phyloP scores from a whole-genome alignment of 139 green algal species.

The Chlamydomonas sp. region DNA sequence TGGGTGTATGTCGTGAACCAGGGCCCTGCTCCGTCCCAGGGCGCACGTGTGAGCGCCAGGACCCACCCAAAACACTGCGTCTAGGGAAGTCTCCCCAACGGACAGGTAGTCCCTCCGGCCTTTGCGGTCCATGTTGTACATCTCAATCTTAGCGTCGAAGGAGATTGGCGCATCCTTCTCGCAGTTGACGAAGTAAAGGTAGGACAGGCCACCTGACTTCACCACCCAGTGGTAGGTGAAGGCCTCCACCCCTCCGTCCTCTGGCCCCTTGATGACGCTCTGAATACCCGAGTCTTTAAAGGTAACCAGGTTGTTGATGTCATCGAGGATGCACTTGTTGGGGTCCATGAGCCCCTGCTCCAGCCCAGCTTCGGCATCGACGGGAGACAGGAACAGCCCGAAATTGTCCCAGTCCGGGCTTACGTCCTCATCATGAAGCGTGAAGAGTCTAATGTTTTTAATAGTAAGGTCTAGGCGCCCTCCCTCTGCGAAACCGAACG shows the following conservation, averaged over 20 bases:
- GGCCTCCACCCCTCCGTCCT: not conserved
- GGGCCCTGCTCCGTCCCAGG: not conserved
- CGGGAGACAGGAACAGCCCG: slow-evolving; percentile 61
- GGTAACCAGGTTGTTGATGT: slow-evolving; percentile 48
- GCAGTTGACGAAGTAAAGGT: slow-evolving; percentile 94
- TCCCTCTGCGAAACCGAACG: slow-evolving; percentile 73
- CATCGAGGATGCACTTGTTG: slow-evolving; percentile 52
- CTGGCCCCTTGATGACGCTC: slow-evolving; percentile 10
- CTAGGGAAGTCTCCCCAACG: slow-evolving; percentile 88
- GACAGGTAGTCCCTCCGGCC: slow-evolving; percentile 88
- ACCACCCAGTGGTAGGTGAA: slow-evolving; percentile 54
- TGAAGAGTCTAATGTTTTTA: slow-evolving; percentile 34
- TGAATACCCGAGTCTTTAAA: slow-evolving; percentile 58
- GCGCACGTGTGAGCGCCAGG: not conserved
- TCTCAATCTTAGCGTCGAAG: slow-evolving; percentile 66
- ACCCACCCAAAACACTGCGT: slow-evolving; percentile 88
- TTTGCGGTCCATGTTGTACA: slow-evolving; percentile 80
- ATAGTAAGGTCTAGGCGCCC: slow-evolving; percentile 67
- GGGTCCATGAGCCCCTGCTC: slow-evolving; percentile 45
- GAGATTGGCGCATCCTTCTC: slow-evolving; percentile 73
- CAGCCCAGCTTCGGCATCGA: slow-evolving; percentile 48
- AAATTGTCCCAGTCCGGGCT: slow-evolving; percentile 43
- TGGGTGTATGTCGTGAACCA: not conserved
- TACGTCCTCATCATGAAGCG: not conserved
- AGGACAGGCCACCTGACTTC: slow-evolving; percentile 51